These are phyloP conservation scores for Amanita muscaria DNA, from an alignment of 768 basidiomycete species.

Conservation along the genomic window DNA sequence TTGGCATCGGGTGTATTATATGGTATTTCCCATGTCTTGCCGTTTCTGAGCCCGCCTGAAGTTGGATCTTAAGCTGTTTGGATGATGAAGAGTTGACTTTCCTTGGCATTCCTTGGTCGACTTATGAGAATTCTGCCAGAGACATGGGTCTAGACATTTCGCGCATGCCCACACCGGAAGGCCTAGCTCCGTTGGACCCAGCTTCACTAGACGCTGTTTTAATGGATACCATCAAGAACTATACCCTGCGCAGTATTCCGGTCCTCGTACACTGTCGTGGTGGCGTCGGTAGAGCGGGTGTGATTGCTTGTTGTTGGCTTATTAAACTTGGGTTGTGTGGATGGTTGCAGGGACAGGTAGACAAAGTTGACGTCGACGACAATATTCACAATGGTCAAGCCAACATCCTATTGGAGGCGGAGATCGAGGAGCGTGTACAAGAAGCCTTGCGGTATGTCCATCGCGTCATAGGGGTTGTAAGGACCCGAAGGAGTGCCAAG, in stretches of 20 bases:
- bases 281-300: slow-evolving; percentile 88
- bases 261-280: slow-evolving; percentile 89
- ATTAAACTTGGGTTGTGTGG: slow-evolving; percentile 87
- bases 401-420: slow-evolving; percentile 16
- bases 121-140: slow-evolving; percentile 58
- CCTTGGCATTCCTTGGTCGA: slow-evolving; percentile 79
- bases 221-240: slow-evolving; percentile 51
- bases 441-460: slow-evolving; percentile 63
- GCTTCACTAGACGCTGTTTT: slow-evolving; percentile 58
- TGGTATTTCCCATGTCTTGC: slow-evolving; percentile 41
- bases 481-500: slow-evolving; percentile 74
- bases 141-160: slow-evolving; percentile 70
- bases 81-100: slow-evolving; percentile 79
- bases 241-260: slow-evolving; percentile 63
- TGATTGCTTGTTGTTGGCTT: slow-evolving; percentile 89
- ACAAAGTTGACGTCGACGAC: slow-evolving; percentile 5
- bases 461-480: slow-evolving; percentile 61
- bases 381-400: slow-evolving; percentile 6
- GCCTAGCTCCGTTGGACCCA: slow-evolving; percentile 62
- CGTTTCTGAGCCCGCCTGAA: slow-evolving; percentile 1
- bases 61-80: slow-evolving; percentile 48
- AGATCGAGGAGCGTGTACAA: slow-evolving; percentile 3
- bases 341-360: slow-evolving; percentile 33
- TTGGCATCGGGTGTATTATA: slow-evolving; percentile 74
- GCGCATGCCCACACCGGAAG: slow-evolving; percentile 84